Evolutionary conservation across 2,329 filamentous ascomycete genomes (phyloP), one percentile per base, ranked within the genome.

Genomic region (Alternaria solani): DNA sequence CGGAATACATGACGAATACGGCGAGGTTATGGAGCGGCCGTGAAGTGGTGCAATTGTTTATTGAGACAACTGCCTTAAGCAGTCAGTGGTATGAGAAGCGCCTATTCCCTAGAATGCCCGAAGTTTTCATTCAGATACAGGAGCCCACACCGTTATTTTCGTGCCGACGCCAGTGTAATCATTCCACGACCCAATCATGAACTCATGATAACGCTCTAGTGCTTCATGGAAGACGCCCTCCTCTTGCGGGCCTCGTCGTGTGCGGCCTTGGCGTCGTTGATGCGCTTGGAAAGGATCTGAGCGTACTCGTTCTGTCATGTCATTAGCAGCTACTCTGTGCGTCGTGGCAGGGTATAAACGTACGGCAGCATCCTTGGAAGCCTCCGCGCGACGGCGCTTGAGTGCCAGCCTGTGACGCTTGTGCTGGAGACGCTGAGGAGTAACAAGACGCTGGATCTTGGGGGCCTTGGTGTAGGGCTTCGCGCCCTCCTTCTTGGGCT

Each of bases 401-500:
- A 99, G 91, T 80, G 95, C 94, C 79, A 96, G 87, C 78, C 94
- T 89, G 88, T 98, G 95, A 80, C 95, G 93, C 92, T 98, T 99
- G 91, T 97, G 95, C 89, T 99, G 95, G 81, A 99, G 93, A 84
- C 95, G 95, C 87, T 98, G 95, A 83, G 95, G 95, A 80, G 95
- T 99, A 79, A 99, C 93, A 78, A 99, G 93, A 83, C 95, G 93
- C 90, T 99, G 95, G 86, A 99, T 99, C 89, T 94, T 96, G 84
- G 95, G 95, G 79, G 95, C 95, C 92, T 99, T 99, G 91, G 94
- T 97, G 91, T 98, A 98, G 78, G 94, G 85, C 86, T 92, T 91
- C 87, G 95, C 96, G 86, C 93, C 94, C 88, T 98, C 95, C 81
- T 90, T 91, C 91, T 96, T 96, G 82, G 57, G 47, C 93, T 92